Evolutionary conservation across 306 rosid genomes (phyloP), one percentile per base, ranked within the genome.

Genomic region (Fragaria iinumae): DNA sequence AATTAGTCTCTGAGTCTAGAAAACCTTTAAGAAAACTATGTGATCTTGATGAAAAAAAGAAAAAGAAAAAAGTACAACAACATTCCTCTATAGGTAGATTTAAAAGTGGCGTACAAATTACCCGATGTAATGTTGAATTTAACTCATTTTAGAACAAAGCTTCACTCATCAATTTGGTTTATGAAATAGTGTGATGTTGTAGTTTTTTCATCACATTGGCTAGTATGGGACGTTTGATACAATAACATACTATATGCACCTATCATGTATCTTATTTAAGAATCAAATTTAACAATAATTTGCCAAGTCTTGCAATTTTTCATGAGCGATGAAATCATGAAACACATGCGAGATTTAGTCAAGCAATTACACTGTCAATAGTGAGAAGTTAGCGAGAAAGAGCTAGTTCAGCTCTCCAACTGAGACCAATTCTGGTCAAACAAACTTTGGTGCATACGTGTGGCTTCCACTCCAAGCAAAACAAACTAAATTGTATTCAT

Each of bases 331-430:
- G 34, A 62, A 62, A 27, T 62, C 67, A 62, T 29, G 32, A 62
- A 62, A 62, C 67, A 62, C 67, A 62, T 62, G 67, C 41, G 39
- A 57, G 27, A 57, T 57, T 21, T 57, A 11, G 34, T 60, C 63
- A 56, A 56, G 63, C 14, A 2, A 21, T 1, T 11, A 4, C 16
- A 57, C 6, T 56, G 16, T 11, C 36, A 59, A 8, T 25, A 59
- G 2, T 56, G 63, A 56, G 62, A n/a, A 21, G 62, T 55, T 55
- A 11, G 8, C 8, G 11, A 1, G 17, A 23, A 6, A 2, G 21
- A 63, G 4, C 43, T 13, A 16, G 9, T 29, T 29, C 43, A 63
- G 68, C 68, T 63, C n/a, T 63, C 68, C 43, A 63, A 29, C 6
- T 14, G 43, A 32, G 68, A 63, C 43, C 43, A 63, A 63, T 4